Conservation (phyloP, 2,329 filamentous ascomycete genomes). For the Xylaria sp. region DNA sequence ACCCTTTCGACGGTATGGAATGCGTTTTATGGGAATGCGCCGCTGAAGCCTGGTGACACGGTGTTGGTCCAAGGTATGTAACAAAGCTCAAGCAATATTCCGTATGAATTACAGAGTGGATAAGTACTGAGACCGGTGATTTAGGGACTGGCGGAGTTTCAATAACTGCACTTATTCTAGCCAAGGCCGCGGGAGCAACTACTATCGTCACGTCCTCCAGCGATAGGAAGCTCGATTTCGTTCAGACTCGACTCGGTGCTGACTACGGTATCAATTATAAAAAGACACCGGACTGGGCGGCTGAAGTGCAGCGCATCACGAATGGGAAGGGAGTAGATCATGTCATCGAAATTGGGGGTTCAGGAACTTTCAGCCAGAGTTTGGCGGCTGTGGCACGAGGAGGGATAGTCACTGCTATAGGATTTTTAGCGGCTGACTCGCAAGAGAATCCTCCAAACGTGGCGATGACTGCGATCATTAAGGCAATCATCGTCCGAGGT, state of each 20-base stretch:
- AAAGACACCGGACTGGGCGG: conserved; percentile 57
- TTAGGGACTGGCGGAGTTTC: conserved; percentile 61
- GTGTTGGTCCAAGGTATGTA: conserved; percentile 51
- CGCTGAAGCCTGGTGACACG: conserved; percentile 55
- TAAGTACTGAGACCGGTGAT: not conserved
- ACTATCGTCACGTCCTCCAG: conserved; percentile 65
- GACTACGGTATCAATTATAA: conserved; percentile 63
- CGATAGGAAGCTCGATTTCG: conserved; percentile 58
- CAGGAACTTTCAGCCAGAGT: conserved; percentile 57
- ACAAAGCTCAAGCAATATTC: not conserved
- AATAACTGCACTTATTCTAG: conserved; percentile 58
- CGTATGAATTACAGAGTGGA: not conserved
- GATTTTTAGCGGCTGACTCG: conserved; percentile 47
- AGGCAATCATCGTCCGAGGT: conserved; percentile 51
- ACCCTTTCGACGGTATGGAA: conserved; percentile 62
- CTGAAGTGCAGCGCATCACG: conserved; percentile 58
- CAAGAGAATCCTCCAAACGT: conserved; percentile 50
- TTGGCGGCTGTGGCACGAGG: conserved; percentile 57
- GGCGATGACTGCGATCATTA: conserved; percentile 45
- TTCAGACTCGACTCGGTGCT: conserved; percentile 54
- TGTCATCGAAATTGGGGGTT: conserved; percentile 55
- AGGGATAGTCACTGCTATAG: conserved; percentile 59
- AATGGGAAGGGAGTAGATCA: conserved; percentile 57
- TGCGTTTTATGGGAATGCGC: conserved; percentile 56
- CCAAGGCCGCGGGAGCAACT: conserved; percentile 57